phyloP scores from a whole-genome alignment of 176 grass and related monocot species.

The Carex scoparia region DNA sequence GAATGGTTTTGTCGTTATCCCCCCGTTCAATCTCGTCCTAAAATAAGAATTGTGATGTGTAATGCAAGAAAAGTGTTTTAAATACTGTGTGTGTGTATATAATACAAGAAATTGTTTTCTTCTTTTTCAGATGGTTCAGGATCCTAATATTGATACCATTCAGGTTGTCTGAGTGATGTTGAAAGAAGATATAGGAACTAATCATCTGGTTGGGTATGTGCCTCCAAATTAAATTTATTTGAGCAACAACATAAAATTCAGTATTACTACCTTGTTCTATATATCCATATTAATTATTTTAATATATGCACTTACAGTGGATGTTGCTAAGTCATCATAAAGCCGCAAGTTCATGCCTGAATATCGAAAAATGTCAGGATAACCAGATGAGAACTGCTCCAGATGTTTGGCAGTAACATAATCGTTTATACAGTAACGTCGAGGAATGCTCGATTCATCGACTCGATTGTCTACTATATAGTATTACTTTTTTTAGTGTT shows the following conservation, averaged over 20 bases:
- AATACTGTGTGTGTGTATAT: too few relatives aligned
- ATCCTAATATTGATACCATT: not conserved
- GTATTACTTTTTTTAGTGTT: too few relatives aligned
- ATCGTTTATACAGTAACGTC: not conserved
- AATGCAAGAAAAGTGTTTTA: not conserved
- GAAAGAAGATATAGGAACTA: not conserved
- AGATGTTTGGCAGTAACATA: conserved; percentile 7
- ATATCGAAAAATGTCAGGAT: not conserved
- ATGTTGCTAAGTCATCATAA: conserved; percentile 28
- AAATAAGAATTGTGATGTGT: not conserved
- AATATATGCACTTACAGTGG: not conserved
- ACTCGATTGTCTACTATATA: too few relatives aligned
- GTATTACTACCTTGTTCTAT: not conserved
- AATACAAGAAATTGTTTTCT: not conserved
- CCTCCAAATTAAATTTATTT: not conserved
- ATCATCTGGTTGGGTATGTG: not conserved
- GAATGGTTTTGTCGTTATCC: conserved; percentile 15
- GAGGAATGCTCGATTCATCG: too few relatives aligned
- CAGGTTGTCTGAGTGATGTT: not conserved
- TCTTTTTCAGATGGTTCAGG: not conserved
- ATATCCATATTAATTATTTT: not conserved
- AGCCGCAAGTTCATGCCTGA: conserved; percentile 10
- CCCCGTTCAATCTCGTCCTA: conserved; percentile 23
- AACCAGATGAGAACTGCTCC: not conserved
- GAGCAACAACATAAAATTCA: not conserved